Evolutionary conservation across 805 yeast genomes (phyloP).

Genomic region (Metschnikowia cubensis): DNA sequence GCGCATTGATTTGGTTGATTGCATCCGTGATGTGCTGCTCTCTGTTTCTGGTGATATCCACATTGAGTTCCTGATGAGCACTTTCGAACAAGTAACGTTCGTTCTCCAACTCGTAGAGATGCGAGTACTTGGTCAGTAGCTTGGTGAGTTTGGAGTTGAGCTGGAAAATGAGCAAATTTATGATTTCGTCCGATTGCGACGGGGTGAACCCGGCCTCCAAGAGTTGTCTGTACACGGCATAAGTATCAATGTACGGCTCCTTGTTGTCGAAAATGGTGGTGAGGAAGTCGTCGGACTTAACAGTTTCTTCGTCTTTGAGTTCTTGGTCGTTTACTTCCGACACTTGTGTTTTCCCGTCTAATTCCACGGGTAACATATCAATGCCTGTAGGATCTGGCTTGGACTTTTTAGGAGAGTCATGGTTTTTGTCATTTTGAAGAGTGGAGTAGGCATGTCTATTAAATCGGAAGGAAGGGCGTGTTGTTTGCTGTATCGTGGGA

Average conservation of each 20-base stretch:
- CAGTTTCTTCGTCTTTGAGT: slow-evolving; percentile 6
- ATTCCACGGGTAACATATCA: background rate
- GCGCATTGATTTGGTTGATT: slow-evolving; percentile 58
- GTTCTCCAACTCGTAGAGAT: slow-evolving; percentile 71
- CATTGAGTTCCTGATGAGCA: slow-evolving; percentile 80
- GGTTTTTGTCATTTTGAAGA: background rate
- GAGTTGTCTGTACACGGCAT: slow-evolving; percentile 53
- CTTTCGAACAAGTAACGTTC: slow-evolving; percentile 88
- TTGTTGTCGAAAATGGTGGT: slow-evolving; percentile 56
- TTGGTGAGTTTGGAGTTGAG: slow-evolving; percentile 39
- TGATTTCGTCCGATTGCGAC: slow-evolving; percentile 56
- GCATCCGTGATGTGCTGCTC: slow-evolving; percentile 65
- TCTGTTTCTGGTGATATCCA: slow-evolving; percentile 70
- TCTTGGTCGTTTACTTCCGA: background rate
- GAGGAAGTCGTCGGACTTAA: slow-evolving; percentile 26
- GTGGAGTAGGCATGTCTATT: background rate
- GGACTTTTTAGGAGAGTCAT: background rate
- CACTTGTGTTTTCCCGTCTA: background rate
- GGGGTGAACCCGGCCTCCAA: slow-evolving; percentile 54
- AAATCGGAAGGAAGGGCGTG: background rate
- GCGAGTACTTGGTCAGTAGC: slow-evolving; percentile 46
- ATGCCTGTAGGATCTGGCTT: background rate
- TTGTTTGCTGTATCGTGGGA: background rate
- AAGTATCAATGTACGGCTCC: slow-evolving; percentile 45
- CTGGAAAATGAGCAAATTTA: slow-evolving; percentile 45